phyloP scores from a whole-genome alignment of 768 basidiomycete genomes.

The Boletus patriciae region DNA sequence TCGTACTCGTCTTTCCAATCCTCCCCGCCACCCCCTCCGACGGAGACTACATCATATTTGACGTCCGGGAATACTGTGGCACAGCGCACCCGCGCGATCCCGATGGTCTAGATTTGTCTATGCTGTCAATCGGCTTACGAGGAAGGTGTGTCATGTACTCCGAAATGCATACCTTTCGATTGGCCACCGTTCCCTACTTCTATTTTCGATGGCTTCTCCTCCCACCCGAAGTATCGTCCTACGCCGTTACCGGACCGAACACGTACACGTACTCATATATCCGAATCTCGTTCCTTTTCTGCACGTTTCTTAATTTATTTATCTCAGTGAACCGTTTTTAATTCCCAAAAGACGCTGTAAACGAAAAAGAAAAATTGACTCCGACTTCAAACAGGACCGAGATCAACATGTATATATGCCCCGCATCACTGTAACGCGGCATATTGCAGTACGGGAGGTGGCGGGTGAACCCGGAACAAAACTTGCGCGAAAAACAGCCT shows the following conservation, averaged over 20 bases:
- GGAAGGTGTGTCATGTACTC: neutral
- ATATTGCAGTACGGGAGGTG: too few relatives aligned
- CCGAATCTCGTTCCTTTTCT: neutral
- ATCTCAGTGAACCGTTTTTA: neutral
- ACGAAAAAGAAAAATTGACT: neutral
- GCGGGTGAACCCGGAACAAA: too few relatives aligned
- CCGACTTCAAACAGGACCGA: too few relatives aligned
- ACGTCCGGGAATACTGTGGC: neutral
- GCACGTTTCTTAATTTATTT: neutral
- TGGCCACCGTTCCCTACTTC: neutral
- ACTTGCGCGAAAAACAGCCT: too few relatives aligned
- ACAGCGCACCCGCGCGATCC: slow-evolving; percentile 17
- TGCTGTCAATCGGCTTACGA: neutral
- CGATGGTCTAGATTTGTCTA: slow-evolving; percentile 17
- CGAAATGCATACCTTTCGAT: neutral
- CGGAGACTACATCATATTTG: slow-evolving; percentile 11
- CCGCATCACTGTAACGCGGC: too few relatives aligned
- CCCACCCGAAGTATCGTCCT: too few relatives aligned
- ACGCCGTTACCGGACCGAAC: neutral
- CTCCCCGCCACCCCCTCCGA: slow-evolving; percentile 10
- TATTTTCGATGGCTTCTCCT: neutral
- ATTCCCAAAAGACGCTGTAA: neutral
- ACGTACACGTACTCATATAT: neutral
- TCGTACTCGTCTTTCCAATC: slow-evolving; percentile 1
- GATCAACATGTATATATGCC: too few relatives aligned